A percentile compares a stretch with the other conserved stretches of the same genome.
Evolutionary conservation across 2,329 filamentous ascomycete species (phyloP).

Genomic region (Neurospora sp.): DNA sequence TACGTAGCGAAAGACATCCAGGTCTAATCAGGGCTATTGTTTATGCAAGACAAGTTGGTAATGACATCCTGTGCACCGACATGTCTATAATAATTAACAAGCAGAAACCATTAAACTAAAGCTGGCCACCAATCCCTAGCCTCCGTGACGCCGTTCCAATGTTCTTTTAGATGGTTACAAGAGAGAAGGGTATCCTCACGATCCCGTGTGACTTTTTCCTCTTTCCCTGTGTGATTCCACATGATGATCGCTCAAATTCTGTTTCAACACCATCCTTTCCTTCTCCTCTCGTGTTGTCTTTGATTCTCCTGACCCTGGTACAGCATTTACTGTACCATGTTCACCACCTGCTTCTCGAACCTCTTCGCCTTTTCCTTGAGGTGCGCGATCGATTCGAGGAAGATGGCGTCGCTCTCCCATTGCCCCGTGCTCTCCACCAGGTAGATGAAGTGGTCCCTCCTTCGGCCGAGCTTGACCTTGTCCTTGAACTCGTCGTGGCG

Average conservation of each 20-base stretch:
- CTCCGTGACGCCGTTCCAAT: slow-evolving; percentile 14
- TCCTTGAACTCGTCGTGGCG: slow-evolving; percentile 87
- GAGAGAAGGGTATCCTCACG: not conserved
- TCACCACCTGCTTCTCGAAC: slow-evolving; percentile 60
- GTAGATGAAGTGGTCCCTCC: slow-evolving; percentile 96
- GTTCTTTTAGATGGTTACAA: not conserved
- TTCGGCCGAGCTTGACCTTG: slow-evolving; percentile 86
- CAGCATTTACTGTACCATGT: slow-evolving; percentile 44
- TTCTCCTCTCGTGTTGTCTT: not conserved
- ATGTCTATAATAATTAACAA: not conserved
- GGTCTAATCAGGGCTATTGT: not conserved
- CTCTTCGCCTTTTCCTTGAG: slow-evolving; percentile 76
- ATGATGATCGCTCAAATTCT: not conserved
- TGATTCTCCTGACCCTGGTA: not conserved
- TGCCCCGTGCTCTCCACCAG: slow-evolving; percentile 90
- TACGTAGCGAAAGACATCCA: not conserved
- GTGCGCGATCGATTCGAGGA: slow-evolving; percentile 78
- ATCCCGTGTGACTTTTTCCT: not conserved
- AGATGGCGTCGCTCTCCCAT: slow-evolving; percentile 87
- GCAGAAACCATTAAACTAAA: not conserved
- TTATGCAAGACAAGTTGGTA: not conserved
- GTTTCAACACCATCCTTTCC: not conserved
- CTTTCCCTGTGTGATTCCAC: not conserved
- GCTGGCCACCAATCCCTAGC: slow-evolving; percentile 1
- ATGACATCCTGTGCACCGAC: not conserved